Evolutionary conservation across 2,329 filamentous ascomycete species (phyloP), one percentile per base, ranked within the genome.

Genomic region (Cucurbitaria berberidis): DNA sequence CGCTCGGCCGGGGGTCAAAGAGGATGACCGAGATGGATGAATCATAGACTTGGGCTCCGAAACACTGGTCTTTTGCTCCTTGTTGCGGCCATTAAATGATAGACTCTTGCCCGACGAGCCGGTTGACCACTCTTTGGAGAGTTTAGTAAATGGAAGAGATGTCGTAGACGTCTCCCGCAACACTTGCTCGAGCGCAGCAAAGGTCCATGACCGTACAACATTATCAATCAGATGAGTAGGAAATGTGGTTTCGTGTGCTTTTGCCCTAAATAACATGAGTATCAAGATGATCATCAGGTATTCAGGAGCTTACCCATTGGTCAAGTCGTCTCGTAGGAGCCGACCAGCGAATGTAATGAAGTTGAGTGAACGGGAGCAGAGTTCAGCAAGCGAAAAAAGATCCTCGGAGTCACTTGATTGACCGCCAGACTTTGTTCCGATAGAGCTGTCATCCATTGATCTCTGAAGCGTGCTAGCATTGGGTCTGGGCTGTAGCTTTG

Each of bases 291-390:
- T 6, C 5, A 1, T 9, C 7, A 16, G 15, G 5, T 34, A 2
- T 34, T 5, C 4, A 13, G n/a, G 16, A 7, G 57, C 68, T 50
- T 88, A 79, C 30, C 88, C 86, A n/a, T 83, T 80, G 41, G 86
- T 77, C 2, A 98, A 79, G 68, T 98, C 95, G 48, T 86, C 83
- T 46, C 92, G 85, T 77, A 98, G 86, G 19, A 92, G 86, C 47
- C 90, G 86, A 3, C 91, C 89, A 32, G 91, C 87, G 34, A 88
- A 85, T 1, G 90, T 89, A 32, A 98, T 89, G 64, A 97, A 98
- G 57, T 90, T 88, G 9, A 95, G 82, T 1, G 91, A 88, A 52
- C 93, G 84, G 55, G 87, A 86, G 70, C 92, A 96, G 24, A 97
- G 86, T 68, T 98, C 92, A 1, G 91, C 89, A n/a, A 97, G 82